phyloP scores from a whole-genome alignment of 768 basidiomycete genomes.

The Boletus speciosus region DNA sequence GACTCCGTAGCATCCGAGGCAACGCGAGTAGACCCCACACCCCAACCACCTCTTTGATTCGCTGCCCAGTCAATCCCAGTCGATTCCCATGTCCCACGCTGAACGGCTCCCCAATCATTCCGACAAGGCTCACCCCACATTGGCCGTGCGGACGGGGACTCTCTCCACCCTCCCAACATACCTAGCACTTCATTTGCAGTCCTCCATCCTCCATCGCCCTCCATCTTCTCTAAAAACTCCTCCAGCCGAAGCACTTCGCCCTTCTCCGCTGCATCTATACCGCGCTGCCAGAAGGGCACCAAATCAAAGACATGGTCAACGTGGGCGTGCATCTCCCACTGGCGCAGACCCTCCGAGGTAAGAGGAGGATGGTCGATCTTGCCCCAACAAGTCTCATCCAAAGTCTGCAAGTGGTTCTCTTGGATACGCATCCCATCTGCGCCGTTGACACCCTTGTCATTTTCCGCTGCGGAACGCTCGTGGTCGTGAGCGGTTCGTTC shows the following conservation, averaged over 20 bases:
- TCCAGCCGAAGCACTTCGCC: constrained; percentile 43
- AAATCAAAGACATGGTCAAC: constrained; percentile 49
- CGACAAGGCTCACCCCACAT: constrained; percentile 10
- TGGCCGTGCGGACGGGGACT: background rate
- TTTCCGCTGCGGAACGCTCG: constrained; percentile 5
- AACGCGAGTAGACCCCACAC: background rate
- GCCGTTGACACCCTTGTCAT: background rate
- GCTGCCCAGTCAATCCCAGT: background rate
- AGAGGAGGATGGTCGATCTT: constrained; percentile 27
- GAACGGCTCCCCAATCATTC: constrained; percentile 9
- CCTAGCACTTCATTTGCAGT: constrained; percentile 27
- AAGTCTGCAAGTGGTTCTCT: constrained; percentile 8
- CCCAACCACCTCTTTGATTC: constrained; percentile 14
- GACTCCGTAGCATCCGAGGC: constrained; percentile 23
- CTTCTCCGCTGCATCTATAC: constrained; percentile 45
- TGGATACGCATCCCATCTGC: background rate
- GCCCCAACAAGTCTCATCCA: constrained; percentile 29
- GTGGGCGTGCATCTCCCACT: constrained; percentile 31
- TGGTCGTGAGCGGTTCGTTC: constrained; percentile 25
- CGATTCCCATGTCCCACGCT: constrained; percentile 8
- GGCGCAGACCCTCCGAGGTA: constrained; percentile 27
- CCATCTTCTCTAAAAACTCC: constrained; percentile 43
- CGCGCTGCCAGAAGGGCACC: constrained; percentile 53
- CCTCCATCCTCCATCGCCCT: constrained; percentile 32
- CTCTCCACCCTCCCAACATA: constrained; percentile 28